Percentiles rank a stretch among this genome's conserved stretches.
These are phyloP conservation scores for Lophiostoma macrostomum DNA, from an alignment of 495 filamentous ascomycete species.

Conservation along the genomic window DNA sequence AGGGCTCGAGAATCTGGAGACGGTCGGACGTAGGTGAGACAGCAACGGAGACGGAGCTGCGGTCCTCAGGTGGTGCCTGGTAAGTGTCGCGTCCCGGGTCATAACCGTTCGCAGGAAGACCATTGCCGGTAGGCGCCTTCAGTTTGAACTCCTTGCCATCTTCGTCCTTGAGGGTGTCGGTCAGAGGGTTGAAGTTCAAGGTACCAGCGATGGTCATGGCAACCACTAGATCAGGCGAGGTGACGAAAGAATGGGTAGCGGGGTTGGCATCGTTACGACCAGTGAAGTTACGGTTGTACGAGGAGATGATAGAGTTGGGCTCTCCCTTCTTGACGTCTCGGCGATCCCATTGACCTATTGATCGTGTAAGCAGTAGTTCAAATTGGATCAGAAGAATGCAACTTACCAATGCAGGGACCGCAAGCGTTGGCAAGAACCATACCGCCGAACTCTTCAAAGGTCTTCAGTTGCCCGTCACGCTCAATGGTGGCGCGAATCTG, in stretches of 20 bases:
- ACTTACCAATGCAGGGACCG: conserved; percentile 69
- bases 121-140: conserved; percentile 71
- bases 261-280: conserved; percentile 99
- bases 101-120: conserved; percentile 78
- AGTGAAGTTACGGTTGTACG: conserved; percentile 99
- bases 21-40: conserved; percentile 90
- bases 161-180: conserved; percentile 89
- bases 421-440: conserved; percentile 96
- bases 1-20: conserved; percentile 86
- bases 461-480: conserved; percentile 91
- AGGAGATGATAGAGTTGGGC: conserved; percentile 92
- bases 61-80: conserved; percentile 88
- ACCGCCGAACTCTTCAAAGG: conserved; percentile 96
- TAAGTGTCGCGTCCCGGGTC: conserved; percentile 95
- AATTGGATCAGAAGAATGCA: neutral
- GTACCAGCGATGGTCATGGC: conserved; percentile 87
- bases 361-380: conserved; percentile 36
- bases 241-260: conserved; percentile 96
- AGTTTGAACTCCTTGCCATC: conserved; percentile 96
- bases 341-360: conserved; percentile 86
- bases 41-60: conserved; percentile 65
- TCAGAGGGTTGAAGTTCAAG: conserved; percentile 95
- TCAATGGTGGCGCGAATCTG: conserved; percentile 95
- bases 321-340: conserved; percentile 94
- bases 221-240: conserved; percentile 95